These are phyloP conservation scores for Ophioceras dolichostomum DNA, from an alignment of 2,329 filamentous ascomycete species.

Conservation along the genomic window DNA sequence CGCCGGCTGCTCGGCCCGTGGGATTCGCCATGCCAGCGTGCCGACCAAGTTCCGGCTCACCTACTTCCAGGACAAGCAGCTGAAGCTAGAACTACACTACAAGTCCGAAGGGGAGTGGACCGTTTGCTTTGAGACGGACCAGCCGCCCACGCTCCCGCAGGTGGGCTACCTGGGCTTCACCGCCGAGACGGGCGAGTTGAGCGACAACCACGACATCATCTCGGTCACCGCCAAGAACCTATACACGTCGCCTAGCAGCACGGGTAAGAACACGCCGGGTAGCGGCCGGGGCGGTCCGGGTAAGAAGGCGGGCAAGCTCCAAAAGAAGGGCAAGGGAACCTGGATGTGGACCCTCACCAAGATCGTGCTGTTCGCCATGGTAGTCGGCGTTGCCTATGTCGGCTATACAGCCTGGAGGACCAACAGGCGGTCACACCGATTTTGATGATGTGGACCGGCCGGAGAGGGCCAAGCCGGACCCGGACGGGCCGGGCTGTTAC, in stretches of 20 bases:
- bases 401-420: slow-evolving; percentile 76
- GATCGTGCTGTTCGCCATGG: slow-evolving; percentile 61
- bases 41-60: slow-evolving; percentile 81
- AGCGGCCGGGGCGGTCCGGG: slow-evolving; percentile 17
- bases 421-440: slow-evolving; percentile 46
- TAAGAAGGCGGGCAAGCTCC: slow-evolving; percentile 20
- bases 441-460: slow-evolving; percentile 20
- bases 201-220: slow-evolving; percentile 96
- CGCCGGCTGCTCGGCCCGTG: slow-evolving; percentile 88
- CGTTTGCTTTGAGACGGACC: slow-evolving; percentile 67
- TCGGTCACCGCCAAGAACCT: slow-evolving; percentile 77
- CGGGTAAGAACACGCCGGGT: slow-evolving; percentile 24
- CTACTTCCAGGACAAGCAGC: slow-evolving; percentile 91
- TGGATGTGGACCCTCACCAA: slow-evolving; percentile 64
- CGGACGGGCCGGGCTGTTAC: not conserved
- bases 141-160: slow-evolving; percentile 65
- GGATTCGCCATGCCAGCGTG: slow-evolving; percentile 66
- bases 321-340: slow-evolving; percentile 32
- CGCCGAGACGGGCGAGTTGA: slow-evolving; percentile 89
- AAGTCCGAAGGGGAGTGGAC: slow-evolving; percentile 83
- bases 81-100: slow-evolving; percentile 89
- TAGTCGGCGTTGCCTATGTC: slow-evolving; percentile 64
- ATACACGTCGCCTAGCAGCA: slow-evolving; percentile 49
- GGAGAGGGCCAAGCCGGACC: not conserved
- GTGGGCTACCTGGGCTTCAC: slow-evolving; percentile 66